Evolutionary conservation across 305 asterid genomes (phyloP).

Genomic region (Stenogyne calaminthoides): DNA sequence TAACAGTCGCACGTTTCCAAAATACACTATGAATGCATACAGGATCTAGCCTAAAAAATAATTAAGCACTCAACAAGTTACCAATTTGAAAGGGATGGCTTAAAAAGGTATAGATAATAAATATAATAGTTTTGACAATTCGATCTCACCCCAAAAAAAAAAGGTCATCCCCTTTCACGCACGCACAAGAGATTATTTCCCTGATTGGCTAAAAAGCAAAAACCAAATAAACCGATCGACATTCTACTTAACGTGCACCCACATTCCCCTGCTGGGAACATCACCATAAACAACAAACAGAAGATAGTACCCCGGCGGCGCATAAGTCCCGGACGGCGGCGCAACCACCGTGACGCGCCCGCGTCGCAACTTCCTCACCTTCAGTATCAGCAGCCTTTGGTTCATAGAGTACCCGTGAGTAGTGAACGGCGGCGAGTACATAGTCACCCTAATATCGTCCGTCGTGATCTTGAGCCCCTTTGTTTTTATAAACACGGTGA

Average conservation of each 20-base stretch:
- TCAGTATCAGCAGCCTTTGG: conserved; percentile 75
- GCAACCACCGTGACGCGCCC: conserved; percentile 49
- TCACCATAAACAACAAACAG: conserved; percentile 72
- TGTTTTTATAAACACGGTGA: conserved; percentile 32
- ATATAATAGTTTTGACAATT: background rate
- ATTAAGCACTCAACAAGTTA: no score
- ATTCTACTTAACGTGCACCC: conserved; percentile 63
- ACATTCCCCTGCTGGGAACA: conserved; percentile 76
- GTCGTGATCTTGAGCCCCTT: background rate
- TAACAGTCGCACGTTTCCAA: no score
- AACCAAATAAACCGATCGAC: background rate
- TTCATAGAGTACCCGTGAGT: conserved; percentile 87
- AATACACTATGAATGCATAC: no score
- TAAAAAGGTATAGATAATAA: background rate
- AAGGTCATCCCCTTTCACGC: background rate
- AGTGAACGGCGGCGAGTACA: conserved; percentile 92
- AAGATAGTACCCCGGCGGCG: conserved; percentile 88
- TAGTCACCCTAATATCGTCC: conserved; percentile 50
- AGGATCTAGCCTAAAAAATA: no score
- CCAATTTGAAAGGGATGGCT: no score
- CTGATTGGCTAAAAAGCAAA: background rate
- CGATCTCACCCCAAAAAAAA: conserved; percentile 10
- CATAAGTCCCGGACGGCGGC: conserved; percentile 70
- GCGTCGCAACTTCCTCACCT: conserved; percentile 22
- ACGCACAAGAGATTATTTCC: background rate